These are phyloP conservation scores for Pelargonium hybrid DNA, from an alignment of 441 rosid genomes.

Conservation along the genomic window DNA sequence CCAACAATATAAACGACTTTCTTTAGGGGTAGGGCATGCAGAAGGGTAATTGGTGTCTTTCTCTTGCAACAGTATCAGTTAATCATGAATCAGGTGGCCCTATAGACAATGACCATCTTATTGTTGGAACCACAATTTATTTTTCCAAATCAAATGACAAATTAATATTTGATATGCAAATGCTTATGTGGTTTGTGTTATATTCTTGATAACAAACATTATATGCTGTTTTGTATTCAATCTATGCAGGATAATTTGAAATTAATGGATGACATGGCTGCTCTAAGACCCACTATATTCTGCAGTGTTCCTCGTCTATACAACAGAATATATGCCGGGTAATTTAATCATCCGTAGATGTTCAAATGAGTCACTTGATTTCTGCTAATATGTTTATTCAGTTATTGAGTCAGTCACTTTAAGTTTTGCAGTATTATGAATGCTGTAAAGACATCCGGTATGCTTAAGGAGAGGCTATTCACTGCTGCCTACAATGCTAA, in stretches of 20 bases:
- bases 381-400: slow-evolving; percentile 11
- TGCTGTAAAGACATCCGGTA: slow-evolving; percentile 85
- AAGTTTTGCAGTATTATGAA: slow-evolving; percentile 54
- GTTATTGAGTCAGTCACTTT: slow-evolving; percentile 14
- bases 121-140: not conserved
- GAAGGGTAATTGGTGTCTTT: not conserved
- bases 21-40: not conserved
- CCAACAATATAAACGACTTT: not conserved
- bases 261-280: slow-evolving; percentile 84
- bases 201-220: slow-evolving; percentile 15
- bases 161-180: slow-evolving; percentile 4
- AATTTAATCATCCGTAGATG: slow-evolving; percentile 19
- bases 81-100: not conserved
- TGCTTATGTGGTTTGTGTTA: slow-evolving; percentile 5
- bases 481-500: slow-evolving; percentile 94
- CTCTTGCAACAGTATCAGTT: slow-evolving; percentile 1
- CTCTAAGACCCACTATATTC: slow-evolving; percentile 86
- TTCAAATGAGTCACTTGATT: slow-evolving; percentile 18
- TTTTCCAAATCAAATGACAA: slow-evolving; percentile 2
- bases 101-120: not conserved
- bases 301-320: slow-evolving; percentile 93
- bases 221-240: slow-evolving; percentile 6
- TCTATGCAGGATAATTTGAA: slow-evolving; percentile 78
- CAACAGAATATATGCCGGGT: slow-evolving; percentile 92
- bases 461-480: slow-evolving; percentile 68